These are phyloP conservation scores for Aspergillus melleus DNA, from an alignment of 2,329 filamentous ascomycete species.

Conservation along the genomic window DNA sequence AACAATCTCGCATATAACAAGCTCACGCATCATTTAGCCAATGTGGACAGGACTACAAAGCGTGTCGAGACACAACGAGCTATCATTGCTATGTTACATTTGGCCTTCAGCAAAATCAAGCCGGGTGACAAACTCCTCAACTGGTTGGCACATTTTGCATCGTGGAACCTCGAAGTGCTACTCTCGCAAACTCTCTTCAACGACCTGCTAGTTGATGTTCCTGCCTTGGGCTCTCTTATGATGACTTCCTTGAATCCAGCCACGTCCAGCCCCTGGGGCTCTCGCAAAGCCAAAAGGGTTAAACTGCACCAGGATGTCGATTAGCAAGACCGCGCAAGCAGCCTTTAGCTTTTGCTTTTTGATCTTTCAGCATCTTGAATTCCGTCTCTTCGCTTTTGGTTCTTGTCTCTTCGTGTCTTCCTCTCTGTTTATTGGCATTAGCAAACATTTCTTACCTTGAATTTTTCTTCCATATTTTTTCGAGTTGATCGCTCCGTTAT, in stretches of 20 bases:
- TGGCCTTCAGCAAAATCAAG: neutral
- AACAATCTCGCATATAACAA: neutral
- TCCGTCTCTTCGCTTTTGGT: neutral
- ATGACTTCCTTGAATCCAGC: neutral
- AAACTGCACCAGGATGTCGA: neutral
- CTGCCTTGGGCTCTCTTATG: neutral
- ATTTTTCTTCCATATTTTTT: too few relatives aligned
- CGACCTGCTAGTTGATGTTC: neutral
- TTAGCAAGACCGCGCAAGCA: neutral
- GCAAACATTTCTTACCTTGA: too few relatives aligned
- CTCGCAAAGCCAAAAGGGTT: neutral
- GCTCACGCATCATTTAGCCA: neutral
- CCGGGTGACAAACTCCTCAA: neutral
- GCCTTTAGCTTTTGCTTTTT: too few relatives aligned
- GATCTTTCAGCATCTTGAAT: neutral
- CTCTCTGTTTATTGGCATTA: too few relatives aligned
- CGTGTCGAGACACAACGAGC: too few relatives aligned
- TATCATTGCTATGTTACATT: neutral
- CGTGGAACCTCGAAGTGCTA: neutral
- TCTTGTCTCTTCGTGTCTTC: too few relatives aligned
- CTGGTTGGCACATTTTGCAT: neutral
- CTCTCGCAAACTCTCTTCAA: neutral
- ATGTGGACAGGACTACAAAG: neutral
- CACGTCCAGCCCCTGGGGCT: neutral
- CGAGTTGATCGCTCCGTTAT: too few relatives aligned